Percentiles rank a stretch among this genome's conserved stretches.
These are phyloP conservation scores for Narthecium ossifragum DNA, from an alignment of 106 monocot species.

Conservation along the genomic window DNA sequence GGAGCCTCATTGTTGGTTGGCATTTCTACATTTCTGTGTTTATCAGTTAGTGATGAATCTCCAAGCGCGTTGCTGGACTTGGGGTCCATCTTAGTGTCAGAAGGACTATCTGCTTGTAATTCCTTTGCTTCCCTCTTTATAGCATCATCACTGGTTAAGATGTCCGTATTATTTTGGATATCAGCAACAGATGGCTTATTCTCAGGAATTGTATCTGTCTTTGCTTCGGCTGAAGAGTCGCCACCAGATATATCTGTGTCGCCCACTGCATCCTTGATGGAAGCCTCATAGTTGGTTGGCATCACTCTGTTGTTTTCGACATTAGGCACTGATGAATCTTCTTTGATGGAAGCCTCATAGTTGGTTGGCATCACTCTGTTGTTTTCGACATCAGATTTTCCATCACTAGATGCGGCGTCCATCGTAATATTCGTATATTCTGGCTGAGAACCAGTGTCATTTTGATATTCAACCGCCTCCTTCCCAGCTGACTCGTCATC, in stretches of 20 bases:
- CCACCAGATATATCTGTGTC: neutral
- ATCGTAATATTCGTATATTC: neutral
- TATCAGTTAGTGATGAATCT: neutral
- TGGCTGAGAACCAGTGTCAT: neutral
- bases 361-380: slow-evolving; percentile 9
- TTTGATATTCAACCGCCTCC: slow-evolving; percentile 1
- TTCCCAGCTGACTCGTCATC: slow-evolving; percentile 1
- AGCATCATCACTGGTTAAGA: too few species aligned
- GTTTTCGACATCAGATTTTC: neutral
- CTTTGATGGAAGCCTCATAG: neutral
- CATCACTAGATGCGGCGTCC: neutral
- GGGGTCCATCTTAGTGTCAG: too few species aligned
- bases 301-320: slow-evolving; percentile 9
- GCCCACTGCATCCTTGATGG: neutral
- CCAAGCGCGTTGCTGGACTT: too few species aligned
- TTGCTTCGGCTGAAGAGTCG: neutral
- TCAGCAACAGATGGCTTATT: neutral
- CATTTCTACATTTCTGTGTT: neutral
- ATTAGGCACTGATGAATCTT: slow-evolving; percentile 3
- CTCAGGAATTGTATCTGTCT: neutral
- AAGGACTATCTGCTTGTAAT: too few species aligned
- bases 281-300: slow-evolving; percentile 2
- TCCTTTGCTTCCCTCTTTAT: too few species aligned
- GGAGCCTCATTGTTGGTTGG: neutral
- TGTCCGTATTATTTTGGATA: neutral